Conservation (phyloP, 768 basidiomycete genomes). For the Leccinum pellstonianum region DNA sequence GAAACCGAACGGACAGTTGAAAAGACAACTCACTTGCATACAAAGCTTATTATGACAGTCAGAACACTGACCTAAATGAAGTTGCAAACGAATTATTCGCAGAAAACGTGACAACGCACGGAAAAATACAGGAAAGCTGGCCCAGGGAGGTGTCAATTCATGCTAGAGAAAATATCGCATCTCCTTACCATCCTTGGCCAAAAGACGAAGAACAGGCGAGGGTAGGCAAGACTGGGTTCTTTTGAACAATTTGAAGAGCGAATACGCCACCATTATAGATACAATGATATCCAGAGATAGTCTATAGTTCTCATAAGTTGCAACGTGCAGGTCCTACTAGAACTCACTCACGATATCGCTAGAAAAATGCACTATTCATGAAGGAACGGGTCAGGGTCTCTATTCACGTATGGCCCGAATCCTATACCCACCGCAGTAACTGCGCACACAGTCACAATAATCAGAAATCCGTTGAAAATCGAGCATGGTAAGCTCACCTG, state of each 20-base stretch:
- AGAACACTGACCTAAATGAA: background rate
- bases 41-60: background rate
- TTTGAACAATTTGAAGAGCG: conserved; percentile 2
- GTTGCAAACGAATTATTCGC: background rate
- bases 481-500: background rate
- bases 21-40: conserved; percentile 9
- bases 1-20: background rate
- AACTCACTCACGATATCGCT: conserved; percentile 1
- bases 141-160: background rate
- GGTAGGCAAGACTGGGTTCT: background rate
- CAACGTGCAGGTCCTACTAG: too few relatives aligned
- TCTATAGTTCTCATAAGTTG: background rate
- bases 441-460: background rate
- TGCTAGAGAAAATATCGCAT: background rate
- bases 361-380: conserved; percentile 6
- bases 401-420: too few relatives aligned
- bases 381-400: background rate
- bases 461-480: background rate
- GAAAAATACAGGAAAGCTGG: background rate
- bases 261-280: conserved; percentile 5
- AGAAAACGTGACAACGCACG: background rate
- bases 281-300: background rate
- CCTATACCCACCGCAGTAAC: background rate
- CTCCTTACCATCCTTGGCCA: conserved; percentile 13
- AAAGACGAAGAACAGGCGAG: background rate